These are phyloP conservation scores for Boletus reticuloceps DNA, from an alignment of 768 basidiomycete genomes.

Conservation along the genomic window DNA sequence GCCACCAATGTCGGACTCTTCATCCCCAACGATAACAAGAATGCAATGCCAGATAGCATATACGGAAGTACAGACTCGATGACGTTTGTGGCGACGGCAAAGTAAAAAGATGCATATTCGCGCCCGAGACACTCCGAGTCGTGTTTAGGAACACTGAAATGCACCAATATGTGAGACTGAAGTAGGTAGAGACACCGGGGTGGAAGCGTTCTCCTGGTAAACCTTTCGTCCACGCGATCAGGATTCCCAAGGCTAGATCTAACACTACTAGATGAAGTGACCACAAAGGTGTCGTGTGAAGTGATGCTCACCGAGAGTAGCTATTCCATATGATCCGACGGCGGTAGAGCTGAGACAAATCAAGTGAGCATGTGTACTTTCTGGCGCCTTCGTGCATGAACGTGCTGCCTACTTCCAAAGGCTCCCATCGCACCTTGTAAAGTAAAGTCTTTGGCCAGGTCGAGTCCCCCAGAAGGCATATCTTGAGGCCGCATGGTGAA, in stretches of 20 bases:
- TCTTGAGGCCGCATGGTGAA: no score
- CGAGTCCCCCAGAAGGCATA: no score
- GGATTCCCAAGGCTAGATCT: slow-evolving; percentile 7
- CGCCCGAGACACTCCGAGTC: neutral
- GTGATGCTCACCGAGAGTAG: neutral
- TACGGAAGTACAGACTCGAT: slow-evolving; percentile 9
- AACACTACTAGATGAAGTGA: neutral
- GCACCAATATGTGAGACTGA: slow-evolving; percentile 12
- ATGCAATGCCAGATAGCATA: slow-evolving; percentile 2
- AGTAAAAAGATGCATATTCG: slow-evolving; percentile 3
- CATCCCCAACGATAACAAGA: slow-evolving; percentile 5
- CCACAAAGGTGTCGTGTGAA: neutral
- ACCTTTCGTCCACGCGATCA: slow-evolving; percentile 7
- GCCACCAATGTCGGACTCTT: slow-evolving; percentile 5
- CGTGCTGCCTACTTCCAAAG: slow-evolving; percentile 39
- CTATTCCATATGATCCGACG: no score
- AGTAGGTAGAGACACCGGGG: neutral
- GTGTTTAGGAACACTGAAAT: neutral
- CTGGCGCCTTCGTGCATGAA: no score
- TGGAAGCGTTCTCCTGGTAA: slow-evolving; percentile 10
- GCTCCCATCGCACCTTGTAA: no score
- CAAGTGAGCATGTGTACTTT: no score
- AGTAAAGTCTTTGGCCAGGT: no score
- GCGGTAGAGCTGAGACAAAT: no score
- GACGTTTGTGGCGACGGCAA: slow-evolving; percentile 7